Evolutionary conservation across 2,329 filamentous ascomycete species (phyloP), one percentile per base, ranked within the genome.

Genomic region (Geoglossum cookeanum): DNA sequence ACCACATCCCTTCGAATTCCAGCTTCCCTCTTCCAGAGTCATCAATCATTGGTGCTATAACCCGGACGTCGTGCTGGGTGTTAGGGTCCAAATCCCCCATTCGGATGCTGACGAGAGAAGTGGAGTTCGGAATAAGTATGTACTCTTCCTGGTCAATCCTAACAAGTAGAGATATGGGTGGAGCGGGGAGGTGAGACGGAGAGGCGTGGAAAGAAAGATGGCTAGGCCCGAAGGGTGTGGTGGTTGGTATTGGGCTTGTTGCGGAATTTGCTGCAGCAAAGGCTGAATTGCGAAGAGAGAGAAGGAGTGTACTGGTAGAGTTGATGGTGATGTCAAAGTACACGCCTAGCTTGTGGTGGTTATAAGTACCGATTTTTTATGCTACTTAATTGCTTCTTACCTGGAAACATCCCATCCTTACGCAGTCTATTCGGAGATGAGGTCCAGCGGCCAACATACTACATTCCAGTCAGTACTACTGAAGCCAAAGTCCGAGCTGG

Each of bases 1-100:
- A 54, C 65, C 65, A 67, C 11, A 67, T 44, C 5, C 65, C 65
- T 56, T 65, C 60, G 44, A 67, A 58, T 52, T 66, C 60, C 3
- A 66, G 53, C 13, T 62, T 56, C 30, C 62, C 62, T 42, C 45
- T 42, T n/a, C 61, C 62, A 15, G 58, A 55, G 52, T 61, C 61
- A 54, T 64, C 61, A 17, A 56, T 61, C 62, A 63, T 64, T 4
- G 60, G 58, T 13, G 60, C 59, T 11, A 62, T 60, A 27, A 66
- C 58, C 15, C 60, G 64, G 42, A 67, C 47, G 29, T 58, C 58
- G 56, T 67, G 64, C 55, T 57, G 58, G 29, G 55, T 56, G 6
- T 57, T 53, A 29, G 55, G 60, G 30, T 63, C 56, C 3, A 67
- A 60, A 44, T 61, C 58, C 15, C 53, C 56, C 4, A 55, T 56